Base-by-base conservation (phyloP, 768 basidiomycete genomes). In the Daedaleopsis nitida region DNA sequence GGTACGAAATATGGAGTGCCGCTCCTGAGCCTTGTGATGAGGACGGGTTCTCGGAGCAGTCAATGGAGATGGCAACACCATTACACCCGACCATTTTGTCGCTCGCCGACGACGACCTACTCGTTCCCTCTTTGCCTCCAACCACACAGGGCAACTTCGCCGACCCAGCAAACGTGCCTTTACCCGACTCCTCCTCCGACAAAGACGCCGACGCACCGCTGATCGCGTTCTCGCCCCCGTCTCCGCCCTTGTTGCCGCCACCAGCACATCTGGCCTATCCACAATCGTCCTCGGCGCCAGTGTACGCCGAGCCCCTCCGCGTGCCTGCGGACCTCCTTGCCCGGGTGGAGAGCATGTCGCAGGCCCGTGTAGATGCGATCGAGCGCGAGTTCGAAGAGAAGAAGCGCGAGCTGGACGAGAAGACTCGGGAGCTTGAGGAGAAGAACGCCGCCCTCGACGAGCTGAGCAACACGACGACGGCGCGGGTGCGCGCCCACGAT, bases 51-150 rank as follows among this genome's bases (percentile, higher is more conserved):
- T 50, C 42, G 19, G 67, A 68, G 50, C 56, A 56, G 43, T 63
- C 67, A 4, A 68, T 68, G 67, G 67, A 68, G 51, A 59, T 68
- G 13, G 62, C 67, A 16, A 68, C 67, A 1, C 67, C 67, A 3
- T 44, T 68, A 8, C 67, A 59, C 16, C 60, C 54, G 8, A 65
- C 67, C 2, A 64, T 68, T 17, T 37, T 62, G 34, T 68, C 67
- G 8, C 45, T 68, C 24, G 57, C 59, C 5, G 59, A 57, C 5
- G 62, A 65, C 8, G 55, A 57, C 38, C 35, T 34, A 54, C 54
- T 23, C 19, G 39, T 13, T 35, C 27, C 17, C 27, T 47, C 42
- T 7, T n/a, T 17, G 27, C 37, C 35, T 17, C 38, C 17, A 17
- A 35, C 23, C 13, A 19, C 3, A 34, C 4, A 2, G 38, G 16